Percentiles rank a stretch among this genome's conserved stretches.
These are phyloP conservation scores for Fomitopsis betulina DNA, from an alignment of 1,284 basidiomycete species.

Conservation along the genomic window DNA sequence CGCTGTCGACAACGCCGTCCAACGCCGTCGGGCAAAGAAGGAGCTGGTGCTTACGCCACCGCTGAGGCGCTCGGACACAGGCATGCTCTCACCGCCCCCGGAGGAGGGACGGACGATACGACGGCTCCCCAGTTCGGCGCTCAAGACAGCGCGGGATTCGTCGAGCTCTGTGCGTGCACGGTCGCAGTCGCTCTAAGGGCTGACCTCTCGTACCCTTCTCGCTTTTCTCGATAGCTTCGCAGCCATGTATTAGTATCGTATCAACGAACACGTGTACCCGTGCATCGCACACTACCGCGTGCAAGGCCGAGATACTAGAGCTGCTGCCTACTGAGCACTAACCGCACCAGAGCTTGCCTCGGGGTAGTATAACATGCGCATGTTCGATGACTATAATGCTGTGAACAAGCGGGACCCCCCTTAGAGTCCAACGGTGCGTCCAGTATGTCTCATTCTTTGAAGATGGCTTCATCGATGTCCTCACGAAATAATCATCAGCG, in stretches of 20 bases:
- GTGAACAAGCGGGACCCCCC: too few species aligned
- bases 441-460: too few species aligned
- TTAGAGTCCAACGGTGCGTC: too few species aligned
- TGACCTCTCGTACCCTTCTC: not conserved
- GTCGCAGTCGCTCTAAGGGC: conserved; percentile 3
- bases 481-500: too few species aligned
- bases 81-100: conserved; percentile 9
- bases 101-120: not conserved
- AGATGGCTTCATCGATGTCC: too few species aligned
- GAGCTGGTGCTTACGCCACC: not conserved
- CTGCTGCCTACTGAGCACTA: too few species aligned
- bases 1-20: conserved; percentile 19
- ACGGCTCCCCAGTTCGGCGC: not conserved
- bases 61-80: not conserved
- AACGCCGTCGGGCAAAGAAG: conserved; percentile 8
- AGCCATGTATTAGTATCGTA: not conserved
- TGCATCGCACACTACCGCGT: too few species aligned
- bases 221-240: not conserved
- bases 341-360: too few species aligned
- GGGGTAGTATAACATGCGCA: too few species aligned
- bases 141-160: not conserved
- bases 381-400: too few species aligned
- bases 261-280: too few species aligned
- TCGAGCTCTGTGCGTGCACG: conserved; percentile 3
- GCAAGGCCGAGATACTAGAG: too few species aligned